Percentiles rank a stretch among this genome's conserved stretches.
These are phyloP conservation scores for Geranomyces michiganensis DNA, from an alignment of 192 early-diverging fungal species.

Conservation along the genomic window DNA sequence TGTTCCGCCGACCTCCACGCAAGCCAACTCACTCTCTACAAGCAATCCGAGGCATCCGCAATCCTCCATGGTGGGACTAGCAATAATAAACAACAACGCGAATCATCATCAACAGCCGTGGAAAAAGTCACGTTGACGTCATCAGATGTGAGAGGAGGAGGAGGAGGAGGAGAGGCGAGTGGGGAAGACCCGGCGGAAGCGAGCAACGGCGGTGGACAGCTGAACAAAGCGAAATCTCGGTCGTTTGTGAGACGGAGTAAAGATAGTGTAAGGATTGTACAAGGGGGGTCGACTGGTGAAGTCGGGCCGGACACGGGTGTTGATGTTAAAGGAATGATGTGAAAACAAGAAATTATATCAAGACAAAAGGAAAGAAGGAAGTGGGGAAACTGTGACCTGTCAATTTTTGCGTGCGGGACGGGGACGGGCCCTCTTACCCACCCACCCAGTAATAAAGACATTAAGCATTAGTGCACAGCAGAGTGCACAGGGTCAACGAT, in stretches of 20 bases:
- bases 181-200: neutral
- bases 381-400: too few relatives aligned
- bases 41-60: conserved; percentile 9
- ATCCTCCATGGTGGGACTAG: conserved; percentile 14
- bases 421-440: too few relatives aligned
- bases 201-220: neutral
- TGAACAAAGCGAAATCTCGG: conserved; percentile 1
- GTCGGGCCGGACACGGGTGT: conserved; percentile 13
- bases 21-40: neutral
- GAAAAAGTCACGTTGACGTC: conserved; percentile 1
- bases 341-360: neutral
- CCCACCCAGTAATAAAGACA: too few relatives aligned
- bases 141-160: too few relatives aligned
- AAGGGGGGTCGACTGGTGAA: conserved; percentile 17
- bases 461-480: too few relatives aligned
- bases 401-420: too few relatives aligned
- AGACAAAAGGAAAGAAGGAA: too few relatives aligned
- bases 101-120: neutral
- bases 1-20: conserved; percentile 31
- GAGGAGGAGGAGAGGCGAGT: neutral
- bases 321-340: neutral
- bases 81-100: too few relatives aligned
- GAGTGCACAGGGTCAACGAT: too few relatives aligned
- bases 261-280: conserved; percentile 13
- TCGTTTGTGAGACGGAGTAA: conserved; percentile 18